Base-by-base conservation (phyloP, 768 basidiomycete species). In the Boletus tomentosulus region DNA sequence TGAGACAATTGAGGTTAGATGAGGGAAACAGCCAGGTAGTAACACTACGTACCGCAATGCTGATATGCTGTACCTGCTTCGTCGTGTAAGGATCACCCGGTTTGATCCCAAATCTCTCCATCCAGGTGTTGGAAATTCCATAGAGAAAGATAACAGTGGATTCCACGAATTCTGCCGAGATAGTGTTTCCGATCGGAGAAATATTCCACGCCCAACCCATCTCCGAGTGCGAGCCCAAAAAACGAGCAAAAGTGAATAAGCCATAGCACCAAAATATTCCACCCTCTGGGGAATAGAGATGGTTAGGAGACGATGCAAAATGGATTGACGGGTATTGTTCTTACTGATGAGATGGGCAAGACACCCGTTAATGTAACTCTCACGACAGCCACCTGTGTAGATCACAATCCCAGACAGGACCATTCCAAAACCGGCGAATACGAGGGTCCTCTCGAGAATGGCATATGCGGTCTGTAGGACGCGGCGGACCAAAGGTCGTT, bases 121-220 rank as follows among this genome's bases (percentile, higher is more conserved):
- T 92, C 92, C 92, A 98, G 15, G 89, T 92, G 66, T 98, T 96
- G 41, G 92, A 87, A 33, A 82, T 76, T 8, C 95, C 95, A 66
- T 98, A 98, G 0, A 84, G 33, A 72, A 95, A 95, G 62, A 98
- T 94, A 48, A 92, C 78, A 10, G 76, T 64, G 0, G 86, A 90
- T 70, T 93, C 91, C 53, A 85, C 76, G 50, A 90, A 86, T 67
- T 92, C 90, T 6, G 85, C 89, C 7, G 85, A 82, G 8, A 79
- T 76, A 43, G 73, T 73, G 24, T 73, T 71, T 22, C 74, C 73
- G 4, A 71, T 68, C 0, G 84, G 86, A 0, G 83, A 74, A 27
- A 78, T 74, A 66, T 98, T 98, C 95, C 95, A 98, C 15, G 96
- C 91, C 95, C 95, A 98, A 4, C 96, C 96, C 30, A 83, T 71